Base-by-base conservation (phyloP, 1,284 basidiomycete species). In the Malassezia cuniculi region DNA sequence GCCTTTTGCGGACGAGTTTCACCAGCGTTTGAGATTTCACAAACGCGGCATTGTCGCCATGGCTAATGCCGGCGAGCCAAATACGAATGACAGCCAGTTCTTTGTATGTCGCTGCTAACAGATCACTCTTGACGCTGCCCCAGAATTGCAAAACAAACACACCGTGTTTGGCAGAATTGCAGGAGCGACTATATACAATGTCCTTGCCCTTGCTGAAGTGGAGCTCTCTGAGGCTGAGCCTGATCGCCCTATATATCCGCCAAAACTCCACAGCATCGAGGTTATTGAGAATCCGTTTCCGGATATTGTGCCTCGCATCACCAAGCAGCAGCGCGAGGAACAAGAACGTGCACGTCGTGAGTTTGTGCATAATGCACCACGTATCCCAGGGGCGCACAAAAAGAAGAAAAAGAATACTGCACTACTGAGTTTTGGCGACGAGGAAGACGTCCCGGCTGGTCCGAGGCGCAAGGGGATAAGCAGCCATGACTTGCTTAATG, bases 261-360 rank as follows among this genome's bases (percentile, higher is more conserved):
- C 87, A 0, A 87, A 83, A 61, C 84, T 97, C 62, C 80, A 79
- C 50, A 76, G 75, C 1, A 74, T 90, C 26, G 76, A 79, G 12
- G 83, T 94, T 39, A 62, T 87, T 11, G 85, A 93, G 41, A 90
- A 94, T 60, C 89, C 90, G 0, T 95, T 93, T 62, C 76, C 80
- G 33, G 87, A 95, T 60, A 90, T 95, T 51, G 75, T 87, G 19
- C 89, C 90, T 1, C 79, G 90, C n/a, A 93, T 94, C 50, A 97
- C 90, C 0, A 85, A 84, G 0, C 82, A 79, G 1, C 87, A 95
- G 70, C 80, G 82, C 48, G 76, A 78, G 28, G 79, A 75, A 0
- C 87, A 93, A 64, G 79, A 80, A 48, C 74, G 75, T 54, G 73
- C 74, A 31, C 83, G 85, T 60, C 71, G 79, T 12, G 84, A 86